A percentile compares a stretch with the other conserved stretches of the same genome.
Evolutionary conservation across 768 basidiomycete species (phyloP).

Genomic region (Suillus subluteus): DNA sequence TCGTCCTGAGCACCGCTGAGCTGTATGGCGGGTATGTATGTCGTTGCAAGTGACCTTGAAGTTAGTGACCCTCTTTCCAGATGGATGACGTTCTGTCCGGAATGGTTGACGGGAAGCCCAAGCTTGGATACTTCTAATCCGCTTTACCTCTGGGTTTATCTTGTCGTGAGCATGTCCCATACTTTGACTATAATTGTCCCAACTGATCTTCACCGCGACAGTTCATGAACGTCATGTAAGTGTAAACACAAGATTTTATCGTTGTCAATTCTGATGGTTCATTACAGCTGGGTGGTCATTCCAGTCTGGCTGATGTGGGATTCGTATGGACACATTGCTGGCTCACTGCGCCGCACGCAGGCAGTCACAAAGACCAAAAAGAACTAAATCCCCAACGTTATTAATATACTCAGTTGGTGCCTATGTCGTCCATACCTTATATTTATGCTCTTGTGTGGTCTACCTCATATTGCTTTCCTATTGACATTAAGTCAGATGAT

Average conservation of each 20-base stretch:
- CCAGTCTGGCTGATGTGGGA: constrained; percentile 79
- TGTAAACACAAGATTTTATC: constrained; percentile 11
- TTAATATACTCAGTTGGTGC: not conserved
- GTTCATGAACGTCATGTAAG: constrained; percentile 85
- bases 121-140: constrained; percentile 72
- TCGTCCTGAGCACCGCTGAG: constrained; percentile 76
- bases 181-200: not conserved
- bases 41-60: not conserved
- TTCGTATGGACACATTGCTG: constrained; percentile 73
- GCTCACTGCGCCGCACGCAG: constrained; percentile 52
- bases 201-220: constrained; percentile 30
- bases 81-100: constrained; percentile 90
- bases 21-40: constrained; percentile 71
- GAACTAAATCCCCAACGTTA: constrained; percentile 21
- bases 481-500: not conserved
- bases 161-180: constrained; percentile 56
- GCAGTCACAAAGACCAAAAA: constrained; percentile 39
- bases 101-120: constrained; percentile 79
- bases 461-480: not conserved
- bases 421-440: not conserved
- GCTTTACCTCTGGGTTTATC: constrained; percentile 80
- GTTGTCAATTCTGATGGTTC: constrained; percentile 6
- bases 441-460: not conserved
- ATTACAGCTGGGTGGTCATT: constrained; percentile 74
- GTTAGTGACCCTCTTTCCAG: constrained; percentile 32